These are phyloP conservation scores for Annulohypoxylon moriforme DNA, from an alignment of 495 filamentous ascomycete genomes.

Conservation along the genomic window DNA sequence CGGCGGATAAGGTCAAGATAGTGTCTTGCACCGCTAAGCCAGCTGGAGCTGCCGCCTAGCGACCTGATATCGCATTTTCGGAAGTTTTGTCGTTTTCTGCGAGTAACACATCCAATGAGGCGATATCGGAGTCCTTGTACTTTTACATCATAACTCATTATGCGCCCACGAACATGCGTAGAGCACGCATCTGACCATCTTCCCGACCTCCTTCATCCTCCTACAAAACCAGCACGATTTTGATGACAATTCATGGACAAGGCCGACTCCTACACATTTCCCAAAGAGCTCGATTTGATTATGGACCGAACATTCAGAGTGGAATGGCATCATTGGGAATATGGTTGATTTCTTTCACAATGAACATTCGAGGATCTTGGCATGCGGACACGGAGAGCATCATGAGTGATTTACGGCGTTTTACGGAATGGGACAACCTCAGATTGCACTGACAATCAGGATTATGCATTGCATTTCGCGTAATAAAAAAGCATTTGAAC, in stretches of 20 bases:
- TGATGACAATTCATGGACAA: background rate
- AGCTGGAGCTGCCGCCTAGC: constrained; percentile 58
- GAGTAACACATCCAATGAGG: background rate
- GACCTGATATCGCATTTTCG: background rate
- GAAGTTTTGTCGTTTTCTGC: background rate
- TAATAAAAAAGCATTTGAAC: constrained; percentile 21
- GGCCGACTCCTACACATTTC: background rate
- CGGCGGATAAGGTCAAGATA: constrained; percentile 90
- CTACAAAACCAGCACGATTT: background rate
- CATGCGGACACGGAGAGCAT: constrained; percentile 24
- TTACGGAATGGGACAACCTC: constrained; percentile 9
- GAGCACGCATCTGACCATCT: too few species aligned
- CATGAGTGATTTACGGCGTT: constrained; percentile 24
- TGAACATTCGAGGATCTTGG: background rate
- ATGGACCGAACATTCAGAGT: background rate
- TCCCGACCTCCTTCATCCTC: background rate
- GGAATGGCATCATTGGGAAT: background rate
- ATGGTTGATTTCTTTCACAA: constrained; percentile 3
- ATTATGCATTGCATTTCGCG: constrained; percentile 1
- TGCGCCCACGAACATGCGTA: background rate
- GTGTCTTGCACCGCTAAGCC: constrained; percentile 94
- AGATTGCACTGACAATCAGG: constrained; percentile 20
- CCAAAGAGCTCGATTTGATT: background rate
- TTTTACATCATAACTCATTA: background rate
- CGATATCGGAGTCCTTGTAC: background rate